Base-by-base conservation (phyloP, 2,329 filamentous ascomycete genomes). In the Trichoderma sp. region DNA sequence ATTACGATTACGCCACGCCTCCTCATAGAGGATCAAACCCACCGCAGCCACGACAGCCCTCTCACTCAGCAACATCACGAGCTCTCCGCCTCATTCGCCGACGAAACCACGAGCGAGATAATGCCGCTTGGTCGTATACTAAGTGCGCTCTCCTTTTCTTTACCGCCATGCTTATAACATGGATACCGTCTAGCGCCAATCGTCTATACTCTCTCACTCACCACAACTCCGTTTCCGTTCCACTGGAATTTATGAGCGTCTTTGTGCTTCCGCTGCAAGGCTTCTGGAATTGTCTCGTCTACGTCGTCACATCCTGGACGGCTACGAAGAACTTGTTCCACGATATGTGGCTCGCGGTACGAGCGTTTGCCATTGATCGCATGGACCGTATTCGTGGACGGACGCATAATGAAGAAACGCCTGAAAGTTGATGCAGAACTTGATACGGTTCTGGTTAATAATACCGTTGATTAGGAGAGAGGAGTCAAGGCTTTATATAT, bases 241-340 rank as follows among this genome's bases (percentile, higher is more conserved):
- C 84, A 0, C 84, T 95, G 26, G 88, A 92, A 76, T 88, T 91
- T 76, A 85, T 88, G 63, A 89, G 90, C 17, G 88, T 90, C 0
- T 83, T 92, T n/a, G 92, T 94, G 0, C 84, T 95, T 8, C 92
- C 92, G 0, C 83, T 93, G 1, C 92, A 95, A 77, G 93, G 92
- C 0, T 91, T 93, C 76, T 94, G 92, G 91, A 95, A 95, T 78
- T 87, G 88, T 23, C 77, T 91, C 66, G 92, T 95, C 72, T 95
- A 94, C 79, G 80, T 88, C 12, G 84, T 86, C 6, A 92, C 90
- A 1, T 92, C 90, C 6, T 86, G 88, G 83, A 79, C 85, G 63
- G 88, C 88, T 0, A 88, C 88, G 75, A 85, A 84, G 75, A 73
- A 73, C 0, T 32, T 74, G 30, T 72, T 71, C 47, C 61, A 65